Evolutionary conservation across 106 monocot species (phyloP).

Genomic region (Allium sativum): DNA sequence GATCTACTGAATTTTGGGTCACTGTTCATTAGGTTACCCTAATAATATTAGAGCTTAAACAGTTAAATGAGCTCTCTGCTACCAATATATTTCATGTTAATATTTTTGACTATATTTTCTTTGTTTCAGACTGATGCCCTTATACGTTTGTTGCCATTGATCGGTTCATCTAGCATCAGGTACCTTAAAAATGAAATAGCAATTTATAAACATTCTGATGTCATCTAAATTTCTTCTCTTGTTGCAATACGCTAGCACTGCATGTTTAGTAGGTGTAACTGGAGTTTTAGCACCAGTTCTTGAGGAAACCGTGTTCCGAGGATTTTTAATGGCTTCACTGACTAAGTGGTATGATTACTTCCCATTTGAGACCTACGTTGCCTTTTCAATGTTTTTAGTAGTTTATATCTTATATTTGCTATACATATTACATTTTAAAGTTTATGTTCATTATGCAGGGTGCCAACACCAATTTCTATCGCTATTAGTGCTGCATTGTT

Average conservation of each 20-base stretch:
- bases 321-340: slow-evolving; percentile 81
- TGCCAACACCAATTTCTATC: slow-evolving; percentile 78
- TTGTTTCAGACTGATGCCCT: slow-evolving; percentile 72
- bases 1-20: too few species aligned
- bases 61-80: too few species aligned
- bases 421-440: background rate
- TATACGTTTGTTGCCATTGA: slow-evolving; percentile 63
- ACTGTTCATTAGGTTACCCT: too few species aligned
- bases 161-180: slow-evolving; percentile 83
- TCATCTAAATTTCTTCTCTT: background rate
- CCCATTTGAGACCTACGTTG: background rate
- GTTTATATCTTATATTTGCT: background rate
- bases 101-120: background rate
- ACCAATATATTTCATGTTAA: background rate
- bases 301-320: slow-evolving; percentile 91
- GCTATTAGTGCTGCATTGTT: slow-evolving; percentile 74
- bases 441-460: slow-evolving; percentile 23
- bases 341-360: slow-evolving; percentile 63
- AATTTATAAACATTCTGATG: too few species aligned
- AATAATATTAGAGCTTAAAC: too few species aligned
- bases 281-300: slow-evolving; percentile 86
- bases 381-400: background rate
- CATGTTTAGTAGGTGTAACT: slow-evolving; percentile 65
- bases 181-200: slow-evolving; percentile 5
- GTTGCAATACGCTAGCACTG: slow-evolving; percentile 44